These are phyloP conservation scores for Scytalidium lignicola DNA, from an alignment of 2,329 filamentous ascomycete genomes.

Conservation along the genomic window DNA sequence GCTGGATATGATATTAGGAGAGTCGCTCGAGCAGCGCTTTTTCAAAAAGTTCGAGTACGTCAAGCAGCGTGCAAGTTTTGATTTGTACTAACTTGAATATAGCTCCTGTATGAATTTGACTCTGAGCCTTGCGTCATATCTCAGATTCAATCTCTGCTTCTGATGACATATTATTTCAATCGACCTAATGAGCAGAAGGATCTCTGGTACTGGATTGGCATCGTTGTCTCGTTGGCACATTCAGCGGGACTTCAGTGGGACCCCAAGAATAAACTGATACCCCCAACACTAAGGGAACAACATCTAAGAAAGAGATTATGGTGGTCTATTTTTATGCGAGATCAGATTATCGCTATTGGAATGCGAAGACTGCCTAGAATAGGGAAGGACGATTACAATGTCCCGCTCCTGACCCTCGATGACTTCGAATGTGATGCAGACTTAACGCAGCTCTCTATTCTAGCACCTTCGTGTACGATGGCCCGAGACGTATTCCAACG, in stretches of 20 bases:
- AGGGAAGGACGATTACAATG: constrained; percentile 85
- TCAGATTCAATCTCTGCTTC: constrained; percentile 74
- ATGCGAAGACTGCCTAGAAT: constrained; percentile 88
- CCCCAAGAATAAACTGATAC: constrained; percentile 44
- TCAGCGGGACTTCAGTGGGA: constrained; percentile 88
- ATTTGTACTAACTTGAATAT: neutral
- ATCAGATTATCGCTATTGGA: constrained; percentile 81
- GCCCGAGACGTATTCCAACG: constrained; percentile 68
- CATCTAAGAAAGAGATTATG: constrained; percentile 88
- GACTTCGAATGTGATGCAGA: constrained; percentile 77
- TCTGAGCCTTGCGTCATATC: constrained; percentile 83
- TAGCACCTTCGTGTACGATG: constrained; percentile 60
- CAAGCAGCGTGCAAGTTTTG: neutral
- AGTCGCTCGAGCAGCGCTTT: constrained; percentile 76
- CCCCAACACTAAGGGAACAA: constrained; percentile 69
- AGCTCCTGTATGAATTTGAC: constrained; percentile 81
- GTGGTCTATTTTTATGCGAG: constrained; percentile 94
- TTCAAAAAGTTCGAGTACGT: constrained; percentile 63
- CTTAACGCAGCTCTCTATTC: constrained; percentile 63
- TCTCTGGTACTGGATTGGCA: constrained; percentile 96
- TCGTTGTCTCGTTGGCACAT: constrained; percentile 82
- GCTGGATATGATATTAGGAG: constrained; percentile 73
- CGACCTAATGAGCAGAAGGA: constrained; percentile 93
- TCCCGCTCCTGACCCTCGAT: constrained; percentile 74
- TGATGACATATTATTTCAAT: constrained; percentile 95